Conservation (phyloP, 2,329 filamentous ascomycete genomes). For the Trichothecium sympodiale region DNA sequence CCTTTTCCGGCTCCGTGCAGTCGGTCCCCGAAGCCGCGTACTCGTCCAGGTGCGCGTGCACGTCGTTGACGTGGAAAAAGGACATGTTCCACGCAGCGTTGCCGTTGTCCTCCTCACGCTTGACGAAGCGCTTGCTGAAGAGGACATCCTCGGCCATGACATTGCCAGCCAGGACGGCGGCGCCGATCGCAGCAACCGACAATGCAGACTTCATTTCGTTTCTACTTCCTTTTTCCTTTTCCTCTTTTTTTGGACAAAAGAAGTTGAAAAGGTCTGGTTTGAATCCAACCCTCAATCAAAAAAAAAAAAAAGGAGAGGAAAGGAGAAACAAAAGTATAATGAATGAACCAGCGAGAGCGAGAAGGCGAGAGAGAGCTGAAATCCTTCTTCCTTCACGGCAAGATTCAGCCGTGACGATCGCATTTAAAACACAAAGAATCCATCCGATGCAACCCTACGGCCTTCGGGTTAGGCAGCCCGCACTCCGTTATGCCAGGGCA, state of each 20-base stretch:
- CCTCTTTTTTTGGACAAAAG: too few species aligned
- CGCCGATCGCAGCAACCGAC: slow-evolving; percentile 14
- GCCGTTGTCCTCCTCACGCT: slow-evolving; percentile 23
- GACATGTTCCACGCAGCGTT: slow-evolving; percentile 17
- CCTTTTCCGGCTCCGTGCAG: slow-evolving; percentile 42
- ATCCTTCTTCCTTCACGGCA: too few species aligned
- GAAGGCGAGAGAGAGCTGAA: too few species aligned
- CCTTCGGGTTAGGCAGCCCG: too few species aligned
- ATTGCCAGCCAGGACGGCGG: slow-evolving; percentile 16
- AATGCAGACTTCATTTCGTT: slow-evolving; percentile 11
- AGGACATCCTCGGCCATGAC: slow-evolving; percentile 32
- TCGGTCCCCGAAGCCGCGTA: slow-evolving; percentile 51
- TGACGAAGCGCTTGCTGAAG: slow-evolving; percentile 31
- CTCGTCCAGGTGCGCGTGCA: slow-evolving; percentile 56
- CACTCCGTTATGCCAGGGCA: not conserved
- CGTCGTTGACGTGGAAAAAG: slow-evolving; percentile 61
- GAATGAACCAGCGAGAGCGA: not conserved
- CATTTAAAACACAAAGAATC: not conserved
- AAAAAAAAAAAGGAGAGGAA: not conserved
- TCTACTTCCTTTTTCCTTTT: too few species aligned
- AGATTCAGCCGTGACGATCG: not conserved
- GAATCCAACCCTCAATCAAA: not conserved
- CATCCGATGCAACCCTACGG: not conserved
- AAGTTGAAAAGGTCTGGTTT: too few species aligned
- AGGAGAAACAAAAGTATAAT: not conserved